phyloP scores from a whole-genome alignment of 225 moss, liverwort and hornwort genomes.

The Bryum argenteum region DNA sequence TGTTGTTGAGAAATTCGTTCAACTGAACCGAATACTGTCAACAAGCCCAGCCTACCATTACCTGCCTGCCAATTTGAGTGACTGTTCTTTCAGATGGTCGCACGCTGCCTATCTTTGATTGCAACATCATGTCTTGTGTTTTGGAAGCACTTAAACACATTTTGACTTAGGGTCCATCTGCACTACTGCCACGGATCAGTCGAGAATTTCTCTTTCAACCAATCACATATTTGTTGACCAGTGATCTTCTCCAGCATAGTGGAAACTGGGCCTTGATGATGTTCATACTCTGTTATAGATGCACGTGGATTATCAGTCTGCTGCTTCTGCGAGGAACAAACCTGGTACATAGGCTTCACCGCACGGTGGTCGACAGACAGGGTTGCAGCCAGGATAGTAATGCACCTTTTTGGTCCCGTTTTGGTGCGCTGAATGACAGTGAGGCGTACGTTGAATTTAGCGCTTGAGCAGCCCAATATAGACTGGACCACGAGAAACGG shows the following conservation, averaged over 20 bases:
- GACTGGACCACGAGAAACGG: not conserved
- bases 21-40: constrained; percentile 14
- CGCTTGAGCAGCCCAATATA: not conserved
- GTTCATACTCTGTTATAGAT: no score
- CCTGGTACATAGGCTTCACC: not conserved
- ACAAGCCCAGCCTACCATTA: not conserved
- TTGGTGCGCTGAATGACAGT: not conserved
- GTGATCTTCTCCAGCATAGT: no score
- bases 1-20: not conserved
- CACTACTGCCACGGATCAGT: no score
- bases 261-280: no score
- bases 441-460: not conserved
- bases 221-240: no score
- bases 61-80: constrained; percentile 7
- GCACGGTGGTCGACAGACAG: not conserved
- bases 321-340: no score
- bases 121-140: not conserved
- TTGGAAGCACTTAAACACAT: no score
- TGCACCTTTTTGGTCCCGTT: not conserved
- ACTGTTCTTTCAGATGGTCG: not conserved
- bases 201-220: no score
- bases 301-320: no score
- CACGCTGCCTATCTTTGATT: not conserved
- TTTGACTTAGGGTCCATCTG: no score
- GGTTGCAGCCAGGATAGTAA: no score